phyloP scores from a whole-genome alignment of 73 alveolate genomes.

The Paramecium sexaurelia region DNA sequence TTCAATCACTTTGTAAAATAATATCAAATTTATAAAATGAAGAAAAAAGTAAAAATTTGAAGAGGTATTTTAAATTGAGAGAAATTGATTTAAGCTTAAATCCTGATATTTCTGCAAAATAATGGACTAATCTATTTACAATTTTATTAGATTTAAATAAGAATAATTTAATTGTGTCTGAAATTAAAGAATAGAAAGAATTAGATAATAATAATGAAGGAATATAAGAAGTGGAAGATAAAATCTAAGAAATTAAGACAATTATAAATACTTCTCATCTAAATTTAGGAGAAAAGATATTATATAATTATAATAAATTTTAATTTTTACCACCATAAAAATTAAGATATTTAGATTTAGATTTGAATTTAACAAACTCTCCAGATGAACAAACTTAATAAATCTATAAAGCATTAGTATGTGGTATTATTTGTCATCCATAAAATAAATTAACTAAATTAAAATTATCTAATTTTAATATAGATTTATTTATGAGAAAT shows the following conservation, averaged over 20 bases:
- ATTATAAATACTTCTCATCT: neutral
- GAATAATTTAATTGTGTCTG: neutral
- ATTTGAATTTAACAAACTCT: neutral
- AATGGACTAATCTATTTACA: constrained; percentile 9
- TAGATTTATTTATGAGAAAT: neutral
- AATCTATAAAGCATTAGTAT: neutral
- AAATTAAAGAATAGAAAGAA: neutral
- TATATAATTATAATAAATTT: neutral
- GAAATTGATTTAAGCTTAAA: neutral
- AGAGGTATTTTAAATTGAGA: constrained; percentile 16
- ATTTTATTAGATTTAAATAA: neutral
- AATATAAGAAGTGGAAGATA: neutral
- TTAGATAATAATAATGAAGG: neutral
- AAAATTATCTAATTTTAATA: neutral
- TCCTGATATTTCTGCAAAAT: neutral
- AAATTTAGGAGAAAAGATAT: neutral
- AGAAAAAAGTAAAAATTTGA: neutral
- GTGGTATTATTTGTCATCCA: neutral
- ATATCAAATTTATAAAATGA: neutral
- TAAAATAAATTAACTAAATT: neutral
- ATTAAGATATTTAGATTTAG: neutral
- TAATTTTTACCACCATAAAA: constrained; percentile 13
- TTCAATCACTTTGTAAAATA: neutral
- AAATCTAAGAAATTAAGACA: neutral
- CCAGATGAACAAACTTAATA: neutral